phyloP scores from a whole-genome alignment of 768 basidiomycete species.

The Termitomyces eurrhizus region DNA sequence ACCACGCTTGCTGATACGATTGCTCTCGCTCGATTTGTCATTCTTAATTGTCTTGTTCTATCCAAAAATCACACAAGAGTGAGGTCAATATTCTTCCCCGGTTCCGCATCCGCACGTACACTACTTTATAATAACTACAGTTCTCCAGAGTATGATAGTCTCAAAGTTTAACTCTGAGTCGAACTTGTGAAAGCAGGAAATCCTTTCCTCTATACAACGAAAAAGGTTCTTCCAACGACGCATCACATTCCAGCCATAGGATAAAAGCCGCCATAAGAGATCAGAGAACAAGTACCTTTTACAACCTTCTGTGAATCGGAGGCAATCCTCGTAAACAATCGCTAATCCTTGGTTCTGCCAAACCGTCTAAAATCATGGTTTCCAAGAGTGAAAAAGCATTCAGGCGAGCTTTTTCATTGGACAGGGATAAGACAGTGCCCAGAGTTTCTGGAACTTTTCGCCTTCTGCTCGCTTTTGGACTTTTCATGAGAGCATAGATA shows the following conservation, averaged over 20 bases:
- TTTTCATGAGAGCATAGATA: not conserved
- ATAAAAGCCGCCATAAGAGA: not conserved
- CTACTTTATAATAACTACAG: not conserved
- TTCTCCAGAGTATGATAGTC: no score
- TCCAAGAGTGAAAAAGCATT: not conserved
- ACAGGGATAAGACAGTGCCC: not conserved
- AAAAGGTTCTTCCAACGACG: not conserved
- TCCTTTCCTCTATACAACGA: not conserved
- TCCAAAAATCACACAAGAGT: not conserved
- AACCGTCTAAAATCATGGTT: not conserved
- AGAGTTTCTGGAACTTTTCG: not conserved
- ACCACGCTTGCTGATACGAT: conserved; percentile 2
- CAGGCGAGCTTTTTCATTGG: not conserved
- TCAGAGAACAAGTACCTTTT: not conserved
- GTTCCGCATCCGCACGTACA: not conserved
- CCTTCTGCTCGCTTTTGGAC: not conserved
- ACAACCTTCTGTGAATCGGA: not conserved
- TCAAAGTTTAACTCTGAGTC: no score
- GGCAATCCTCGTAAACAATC: not conserved
- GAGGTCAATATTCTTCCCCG: not conserved
- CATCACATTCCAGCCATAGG: not conserved
- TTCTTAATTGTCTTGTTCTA: not conserved
- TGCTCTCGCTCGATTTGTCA: not conserved
- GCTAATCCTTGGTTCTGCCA: not conserved
- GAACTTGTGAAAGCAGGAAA: not conserved